phyloP scores from a whole-genome alignment of 2,329 filamentous ascomycete genomes.

The Xylaria sp. region DNA sequence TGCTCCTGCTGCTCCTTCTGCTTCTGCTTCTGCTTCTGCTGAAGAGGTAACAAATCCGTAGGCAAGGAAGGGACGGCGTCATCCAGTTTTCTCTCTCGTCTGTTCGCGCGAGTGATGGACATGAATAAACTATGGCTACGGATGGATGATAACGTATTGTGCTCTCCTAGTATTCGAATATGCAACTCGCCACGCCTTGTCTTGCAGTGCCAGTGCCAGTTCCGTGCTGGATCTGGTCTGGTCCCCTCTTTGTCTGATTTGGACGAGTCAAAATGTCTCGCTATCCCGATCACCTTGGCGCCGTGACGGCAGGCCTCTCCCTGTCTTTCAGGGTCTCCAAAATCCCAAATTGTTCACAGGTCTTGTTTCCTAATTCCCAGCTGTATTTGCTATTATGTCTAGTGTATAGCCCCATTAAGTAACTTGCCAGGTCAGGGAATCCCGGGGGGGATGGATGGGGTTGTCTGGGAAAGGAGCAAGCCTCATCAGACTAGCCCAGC shows the following conservation, averaged over 20 bases:
- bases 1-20: too few species aligned
- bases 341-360: constrained; percentile 27
- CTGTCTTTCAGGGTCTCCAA: constrained; percentile 24
- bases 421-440: constrained; percentile 28
- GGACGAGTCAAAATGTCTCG: constrained; percentile 36
- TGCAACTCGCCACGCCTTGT: constrained; percentile 36
- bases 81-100: constrained; percentile 16
- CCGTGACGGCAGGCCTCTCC: constrained; percentile 28
- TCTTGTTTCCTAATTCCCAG: constrained; percentile 25
- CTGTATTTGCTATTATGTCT: constrained; percentile 8
- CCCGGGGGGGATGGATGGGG: constrained; percentile 21
- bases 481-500: constrained; percentile 39
- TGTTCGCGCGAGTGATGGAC: constrained; percentile 12
- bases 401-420: constrained; percentile 35
- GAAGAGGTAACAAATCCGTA: constrained; percentile 23
- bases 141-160: constrained; percentile 16
- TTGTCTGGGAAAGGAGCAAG: constrained; percentile 36
- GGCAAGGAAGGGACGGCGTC: constrained; percentile 25
- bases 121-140: constrained; percentile 15
- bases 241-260: constrained; percentile 29
- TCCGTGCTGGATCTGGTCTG: constrained; percentile 28
- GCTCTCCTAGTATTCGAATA: constrained; percentile 19
- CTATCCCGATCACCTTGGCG: constrained; percentile 35
- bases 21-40: too few species aligned
- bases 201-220: constrained; percentile 31